Evolutionary conservation across 176 grass and related monocot genomes (phyloP).

Genomic region (Puccinellia tenuiflora): DNA sequence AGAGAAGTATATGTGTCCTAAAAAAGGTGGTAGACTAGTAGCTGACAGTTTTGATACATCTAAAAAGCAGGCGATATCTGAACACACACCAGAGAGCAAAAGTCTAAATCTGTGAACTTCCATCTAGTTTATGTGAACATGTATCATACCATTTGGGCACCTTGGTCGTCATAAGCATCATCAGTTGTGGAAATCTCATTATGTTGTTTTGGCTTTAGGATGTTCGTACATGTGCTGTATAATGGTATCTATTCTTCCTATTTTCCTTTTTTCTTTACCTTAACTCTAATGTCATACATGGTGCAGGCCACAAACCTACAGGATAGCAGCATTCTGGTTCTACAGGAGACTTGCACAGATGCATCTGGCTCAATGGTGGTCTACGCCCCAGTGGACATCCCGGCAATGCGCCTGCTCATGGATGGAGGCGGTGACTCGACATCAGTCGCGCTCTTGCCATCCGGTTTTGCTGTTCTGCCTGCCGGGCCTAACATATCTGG

Average conservation of each 20-base stretch:
- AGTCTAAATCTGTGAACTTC: constrained; percentile 20
- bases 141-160: background rate
- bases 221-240: background rate
- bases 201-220: background rate
- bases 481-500: constrained; percentile 7
- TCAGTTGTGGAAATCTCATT: background rate
- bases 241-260: background rate
- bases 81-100: too few species aligned
- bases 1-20: constrained; percentile 5
- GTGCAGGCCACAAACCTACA: constrained; percentile 54
- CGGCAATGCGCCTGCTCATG: constrained; percentile 85
- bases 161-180: background rate
- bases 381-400: constrained; percentile 82
- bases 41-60: background rate
- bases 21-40: constrained; percentile 4
- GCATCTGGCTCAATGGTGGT: constrained; percentile 78
- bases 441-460: constrained; percentile 62
- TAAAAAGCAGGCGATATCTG: too few species aligned
- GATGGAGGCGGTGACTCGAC: constrained; percentile 66
- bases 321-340: constrained; percentile 89
- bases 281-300: background rate
- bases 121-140: background rate
- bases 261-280: background rate
- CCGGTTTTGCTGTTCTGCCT: constrained; percentile 75
- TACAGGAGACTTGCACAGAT: constrained; percentile 81